Evolutionary conservation across 2,329 filamentous ascomycete genomes (phyloP).

Genomic region (Fusarium duplospermum): DNA sequence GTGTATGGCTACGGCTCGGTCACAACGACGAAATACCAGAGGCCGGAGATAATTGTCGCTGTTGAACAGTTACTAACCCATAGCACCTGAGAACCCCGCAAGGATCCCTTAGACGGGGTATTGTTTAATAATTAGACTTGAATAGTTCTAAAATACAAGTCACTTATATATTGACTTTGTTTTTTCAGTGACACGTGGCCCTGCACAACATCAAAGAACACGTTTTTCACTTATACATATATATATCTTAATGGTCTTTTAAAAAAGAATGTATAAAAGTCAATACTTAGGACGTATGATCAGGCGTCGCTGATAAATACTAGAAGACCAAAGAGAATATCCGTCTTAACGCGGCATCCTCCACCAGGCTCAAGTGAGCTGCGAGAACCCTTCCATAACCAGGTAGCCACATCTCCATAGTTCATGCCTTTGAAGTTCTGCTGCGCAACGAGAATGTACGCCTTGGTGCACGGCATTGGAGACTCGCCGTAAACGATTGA

Average conservation of each 20-base stretch:
- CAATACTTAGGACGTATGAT: not conserved
- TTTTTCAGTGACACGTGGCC: too few relatives aligned
- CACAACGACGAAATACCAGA: not conserved
- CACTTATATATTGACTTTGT: too few relatives aligned
- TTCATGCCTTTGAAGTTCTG: slow-evolving; percentile 46
- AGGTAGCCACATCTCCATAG: slow-evolving; percentile 28
- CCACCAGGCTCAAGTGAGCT: slow-evolving; percentile 30
- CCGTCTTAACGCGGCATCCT: slow-evolving; percentile 47
- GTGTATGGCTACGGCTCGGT: not conserved
- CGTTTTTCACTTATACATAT: too few relatives aligned
- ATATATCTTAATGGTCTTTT: too few relatives aligned
- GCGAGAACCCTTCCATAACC: slow-evolving; percentile 45
- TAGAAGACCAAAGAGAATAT: not conserved
- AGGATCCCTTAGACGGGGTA: not conserved
- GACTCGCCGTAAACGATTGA: slow-evolving; percentile 30
- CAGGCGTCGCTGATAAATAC: not conserved
- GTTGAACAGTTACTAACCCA: not conserved
- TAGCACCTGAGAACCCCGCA: not conserved
- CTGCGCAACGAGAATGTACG: slow-evolving; percentile 48
- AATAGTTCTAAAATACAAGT: not conserved
- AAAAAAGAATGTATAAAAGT: too few relatives aligned
- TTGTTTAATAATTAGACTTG: not conserved
- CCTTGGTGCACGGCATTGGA: slow-evolving; percentile 48
- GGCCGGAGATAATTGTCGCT: not conserved
- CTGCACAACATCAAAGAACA: too few relatives aligned